Conservation (phyloP, 2,329 filamentous ascomycete species). For the Leptographium lundbergii region DNA sequence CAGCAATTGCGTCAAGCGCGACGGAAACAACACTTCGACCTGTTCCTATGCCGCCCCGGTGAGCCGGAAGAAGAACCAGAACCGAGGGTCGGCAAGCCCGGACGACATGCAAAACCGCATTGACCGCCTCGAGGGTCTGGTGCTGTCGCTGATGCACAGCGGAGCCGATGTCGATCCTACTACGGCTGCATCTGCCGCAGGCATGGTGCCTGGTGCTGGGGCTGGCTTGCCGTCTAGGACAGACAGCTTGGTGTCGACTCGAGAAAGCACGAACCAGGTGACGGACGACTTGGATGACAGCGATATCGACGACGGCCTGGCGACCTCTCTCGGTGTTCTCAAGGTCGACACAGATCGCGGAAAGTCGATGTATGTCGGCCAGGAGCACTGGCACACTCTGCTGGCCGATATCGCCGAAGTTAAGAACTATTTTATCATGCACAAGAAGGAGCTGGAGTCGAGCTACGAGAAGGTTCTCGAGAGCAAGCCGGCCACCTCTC, state of each 20-base stretch:
- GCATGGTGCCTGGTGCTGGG: conserved; percentile 15
- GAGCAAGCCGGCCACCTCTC: conserved; percentile 46
- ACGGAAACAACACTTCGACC: conserved; percentile 65
- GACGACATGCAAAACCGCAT: conserved; percentile 99
- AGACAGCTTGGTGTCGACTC: conserved; percentile 28
- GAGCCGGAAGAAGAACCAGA: conserved; percentile 61
- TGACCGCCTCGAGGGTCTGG: conserved; percentile 83
- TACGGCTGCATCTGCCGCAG: conserved; percentile 14
- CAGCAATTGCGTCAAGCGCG: conserved; percentile 87
- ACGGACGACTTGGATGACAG: conserved; percentile 31
- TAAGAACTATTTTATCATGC: conserved; percentile 73
- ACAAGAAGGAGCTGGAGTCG: conserved; percentile 80
- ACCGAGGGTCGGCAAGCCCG: conserved; percentile 47
- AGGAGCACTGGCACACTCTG: conserved; percentile 73
- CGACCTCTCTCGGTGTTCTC: conserved; percentile 66
- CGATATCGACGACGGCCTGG: conserved; percentile 55
- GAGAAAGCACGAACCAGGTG: neutral
- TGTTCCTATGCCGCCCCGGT: conserved; percentile 73
- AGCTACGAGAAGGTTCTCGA: conserved; percentile 66
- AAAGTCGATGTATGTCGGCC: conserved; percentile 70
- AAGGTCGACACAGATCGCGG: conserved; percentile 68
- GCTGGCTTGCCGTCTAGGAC: conserved; percentile 20
- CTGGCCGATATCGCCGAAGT: conserved; percentile 81
- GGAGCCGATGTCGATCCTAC: conserved; percentile 40
- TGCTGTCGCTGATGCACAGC: conserved; percentile 88